Percentiles rank a stretch among this genome's conserved stretches.
Evolutionary conservation across 306 rosid genomes (phyloP).

Genomic region (Hippophae rhamnoides): DNA sequence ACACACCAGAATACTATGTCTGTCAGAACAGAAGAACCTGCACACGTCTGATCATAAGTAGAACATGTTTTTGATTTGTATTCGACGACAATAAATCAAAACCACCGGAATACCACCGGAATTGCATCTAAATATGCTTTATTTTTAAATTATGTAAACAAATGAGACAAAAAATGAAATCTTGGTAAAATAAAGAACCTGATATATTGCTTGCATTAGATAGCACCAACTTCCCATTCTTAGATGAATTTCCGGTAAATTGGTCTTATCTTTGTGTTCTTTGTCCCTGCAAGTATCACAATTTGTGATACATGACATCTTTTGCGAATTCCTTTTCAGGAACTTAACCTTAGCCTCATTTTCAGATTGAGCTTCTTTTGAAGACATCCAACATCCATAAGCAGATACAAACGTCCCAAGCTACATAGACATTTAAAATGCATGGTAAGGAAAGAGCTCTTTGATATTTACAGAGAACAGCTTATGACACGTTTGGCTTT

Average conservation of each 20-base stretch:
- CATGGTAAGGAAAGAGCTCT: not conserved
- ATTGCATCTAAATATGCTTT: no score
- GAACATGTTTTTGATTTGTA: not conserved
- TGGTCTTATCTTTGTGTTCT: constrained; percentile 19
- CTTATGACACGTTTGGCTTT: no score
- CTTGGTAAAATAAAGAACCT: constrained; percentile 20
- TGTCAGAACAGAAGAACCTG: constrained; percentile 57
- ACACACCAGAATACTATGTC: constrained; percentile 67
- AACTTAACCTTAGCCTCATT: constrained; percentile 8
- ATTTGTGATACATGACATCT: no score
- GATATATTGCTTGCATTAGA: constrained; percentile 40
- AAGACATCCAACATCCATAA: constrained; percentile 33
- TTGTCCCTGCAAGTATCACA: constrained; percentile 7
- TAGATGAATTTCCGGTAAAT: constrained; percentile 23
- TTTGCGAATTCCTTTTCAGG: no score
- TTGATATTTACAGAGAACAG: no score
- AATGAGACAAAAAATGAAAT: not conserved
- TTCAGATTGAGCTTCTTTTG: constrained; percentile 13
- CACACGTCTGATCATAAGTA: constrained; percentile 37
- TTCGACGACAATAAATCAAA: no score
- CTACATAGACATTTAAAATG: constrained; percentile 15
- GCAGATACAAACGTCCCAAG: constrained; percentile 43
- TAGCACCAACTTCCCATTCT: constrained; percentile 44
- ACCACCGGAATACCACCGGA: no score
- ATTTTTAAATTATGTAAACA: not conserved